Evolutionary conservation across 2,329 filamentous ascomycete genomes (phyloP), one percentile per base, ranked within the genome.

Genomic region (Cladophialophora psammophila): DNA sequence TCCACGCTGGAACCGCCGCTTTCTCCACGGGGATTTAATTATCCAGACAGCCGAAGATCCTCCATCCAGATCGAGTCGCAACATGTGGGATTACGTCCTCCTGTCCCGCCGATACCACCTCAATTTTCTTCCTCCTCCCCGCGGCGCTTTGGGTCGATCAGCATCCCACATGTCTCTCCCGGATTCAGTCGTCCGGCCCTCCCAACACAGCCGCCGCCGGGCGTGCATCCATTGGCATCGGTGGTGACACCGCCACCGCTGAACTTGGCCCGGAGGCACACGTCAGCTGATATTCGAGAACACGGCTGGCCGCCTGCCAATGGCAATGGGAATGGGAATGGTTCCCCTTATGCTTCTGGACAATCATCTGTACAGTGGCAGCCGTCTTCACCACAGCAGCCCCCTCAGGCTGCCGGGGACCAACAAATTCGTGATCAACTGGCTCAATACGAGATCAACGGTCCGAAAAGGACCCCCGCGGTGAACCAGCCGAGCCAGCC

Each of bases 281-380:
- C 95, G 1, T 94, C 94, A 45, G 95, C 95, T 66, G 95, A 99
- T 77, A 98, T 99, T 73, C 90, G 95, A 61, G 90, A 94, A 73
- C 91, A 93, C 76, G 92, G 91, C 42, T 94, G 91, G 88, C 90
- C 84, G 84, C 63, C 67, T 26, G 7, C 83, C 78, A 70, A 81
- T 45, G 80, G 18, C 76, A 69, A 64, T 69, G 66, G 65, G 26
- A 26, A 26, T 65, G 38, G 20, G 20, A 73, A 69, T 76, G 78
- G 48, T 72, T 91, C 90, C 5, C 91, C 90, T 10, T 91, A 88
- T 75, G 84, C 86, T 7, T 89, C 90, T 3, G 88, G 88, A 10
- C 84, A 87, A 69, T 84, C 84, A 61, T 86, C 85, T 15, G 79
- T 83, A 40, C 87, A 88, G 68, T 91, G 89, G 88, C 72, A 71